phyloP scores from a whole-genome alignment of 805 yeast genomes.

The Candida maris region DNA sequence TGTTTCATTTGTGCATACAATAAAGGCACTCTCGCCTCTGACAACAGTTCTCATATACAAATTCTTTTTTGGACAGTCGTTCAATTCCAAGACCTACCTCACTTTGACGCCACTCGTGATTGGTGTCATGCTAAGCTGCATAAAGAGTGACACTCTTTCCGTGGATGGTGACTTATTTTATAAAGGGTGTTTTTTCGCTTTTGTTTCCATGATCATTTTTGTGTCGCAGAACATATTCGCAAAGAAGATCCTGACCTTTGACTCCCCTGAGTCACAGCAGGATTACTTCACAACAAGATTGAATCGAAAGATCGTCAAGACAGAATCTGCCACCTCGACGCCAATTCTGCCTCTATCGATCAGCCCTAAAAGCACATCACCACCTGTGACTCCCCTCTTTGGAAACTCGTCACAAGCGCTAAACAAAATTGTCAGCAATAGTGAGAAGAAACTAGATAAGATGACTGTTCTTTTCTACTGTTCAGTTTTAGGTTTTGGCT shows the following conservation, averaged over 20 bases:
- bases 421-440: constrained; percentile 20
- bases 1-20: constrained; percentile 91
- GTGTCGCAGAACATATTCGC: constrained; percentile 80
- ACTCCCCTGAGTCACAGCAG: constrained; percentile 24
- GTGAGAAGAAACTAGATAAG: constrained; percentile 54
- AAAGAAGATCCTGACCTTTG: constrained; percentile 61
- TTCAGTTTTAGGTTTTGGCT: constrained; percentile 60
- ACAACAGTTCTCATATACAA: constrained; percentile 81
- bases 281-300: constrained; percentile 26
- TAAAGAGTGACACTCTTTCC: constrained; percentile 34
- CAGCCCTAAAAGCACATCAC: constrained; percentile 23
- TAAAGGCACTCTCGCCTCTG: constrained; percentile 87
- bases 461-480: constrained; percentile 69
- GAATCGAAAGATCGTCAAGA: constrained; percentile 27
- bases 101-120: constrained; percentile 74
- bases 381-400: constrained; percentile 23
- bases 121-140: constrained; percentile 84
- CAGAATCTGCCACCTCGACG: constrained; percentile 33
- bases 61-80: constrained; percentile 52
- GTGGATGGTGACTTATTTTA: constrained; percentile 26
- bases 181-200: constrained; percentile 48
- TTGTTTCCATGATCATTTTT: constrained; percentile 59
- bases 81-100: constrained; percentile 63
- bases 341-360: constrained; percentile 33
- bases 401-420: constrained; percentile 25